A percentile compares a stretch with the other conserved stretches of the same genome.
phyloP scores from a whole-genome alignment of 192 early-diverging fungal species.

The Backusella macrospora region DNA sequence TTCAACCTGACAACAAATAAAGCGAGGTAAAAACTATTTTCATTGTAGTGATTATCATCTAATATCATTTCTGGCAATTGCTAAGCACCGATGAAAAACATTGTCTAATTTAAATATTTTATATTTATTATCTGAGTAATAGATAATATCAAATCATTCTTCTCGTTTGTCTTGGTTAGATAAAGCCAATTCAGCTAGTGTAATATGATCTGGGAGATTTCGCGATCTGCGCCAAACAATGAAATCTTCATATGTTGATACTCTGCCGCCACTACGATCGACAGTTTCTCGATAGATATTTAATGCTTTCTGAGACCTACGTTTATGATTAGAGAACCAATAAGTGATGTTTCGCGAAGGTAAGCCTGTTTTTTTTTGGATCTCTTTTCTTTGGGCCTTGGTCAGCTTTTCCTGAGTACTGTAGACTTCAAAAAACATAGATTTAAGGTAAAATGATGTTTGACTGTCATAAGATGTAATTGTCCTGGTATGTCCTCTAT shows the following conservation, averaged over 20 bases:
- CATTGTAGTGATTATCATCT: background rate
- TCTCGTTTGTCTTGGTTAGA: background rate
- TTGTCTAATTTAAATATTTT: no score
- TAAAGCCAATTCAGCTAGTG: background rate
- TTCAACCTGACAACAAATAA: no score
- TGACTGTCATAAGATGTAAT: constrained; percentile 11
- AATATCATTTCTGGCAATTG: background rate
- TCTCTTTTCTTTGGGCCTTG: constrained; percentile 16
- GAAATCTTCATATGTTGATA: background rate
- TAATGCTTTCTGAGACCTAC: background rate
- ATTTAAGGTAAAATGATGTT: constrained; percentile 16
- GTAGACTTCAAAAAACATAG: constrained; percentile 21
- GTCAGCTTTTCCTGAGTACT: constrained; percentile 18
- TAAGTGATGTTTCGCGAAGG: constrained; percentile 30
- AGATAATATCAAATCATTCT: no score
- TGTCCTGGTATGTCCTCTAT: background rate
- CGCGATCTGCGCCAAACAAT: background rate
- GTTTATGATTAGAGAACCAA: constrained; percentile 38
- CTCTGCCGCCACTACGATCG: background rate
- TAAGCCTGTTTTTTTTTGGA: constrained; percentile 23
- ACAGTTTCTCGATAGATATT: background rate
- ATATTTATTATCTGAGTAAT: no score
- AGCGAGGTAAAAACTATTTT: no score
- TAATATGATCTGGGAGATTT: background rate
- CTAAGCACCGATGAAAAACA: background rate